These are phyloP conservation scores for Fragaria nilgerrensis DNA, from an alignment of 306 rosid genomes.

Conservation along the genomic window DNA sequence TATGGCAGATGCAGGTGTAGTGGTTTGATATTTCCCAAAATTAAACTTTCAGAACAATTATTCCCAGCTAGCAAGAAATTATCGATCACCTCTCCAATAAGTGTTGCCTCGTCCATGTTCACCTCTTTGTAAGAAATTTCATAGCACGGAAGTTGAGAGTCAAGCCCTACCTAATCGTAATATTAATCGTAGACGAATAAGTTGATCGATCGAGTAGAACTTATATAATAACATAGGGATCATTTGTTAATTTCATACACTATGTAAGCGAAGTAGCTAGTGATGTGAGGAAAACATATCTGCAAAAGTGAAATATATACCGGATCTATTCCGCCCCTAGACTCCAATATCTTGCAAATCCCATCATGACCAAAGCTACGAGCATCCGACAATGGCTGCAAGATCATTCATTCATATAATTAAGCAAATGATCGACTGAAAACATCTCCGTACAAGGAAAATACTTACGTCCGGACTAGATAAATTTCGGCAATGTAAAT, in stretches of 20 bases:
- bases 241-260: background rate
- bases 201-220: background rate
- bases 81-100: constrained; percentile 31
- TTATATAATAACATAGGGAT: background rate
- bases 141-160: constrained; percentile 30
- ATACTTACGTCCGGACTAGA: no score
- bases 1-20: background rate
- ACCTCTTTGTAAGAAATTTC: constrained; percentile 20
- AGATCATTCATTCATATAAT: background rate
- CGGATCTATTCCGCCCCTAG: constrained; percentile 32
- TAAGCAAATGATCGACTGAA: background rate
- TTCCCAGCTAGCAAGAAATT: background rate
- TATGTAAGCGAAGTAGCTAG: no score
- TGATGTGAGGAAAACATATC: background rate
- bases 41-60: background rate
- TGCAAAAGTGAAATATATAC: constrained; percentile 12
- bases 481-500: no score
- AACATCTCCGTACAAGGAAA: background rate
- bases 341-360: constrained; percentile 29
- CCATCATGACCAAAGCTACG: constrained; percentile 22
- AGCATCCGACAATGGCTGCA: constrained; percentile 34
- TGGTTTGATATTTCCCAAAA: background rate
- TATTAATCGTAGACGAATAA: background rate
- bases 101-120: constrained; percentile 28
- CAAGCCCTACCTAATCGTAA: constrained; percentile 26